phyloP scores from a whole-genome alignment of 306 rosid species.

The Castanea crenata region DNA sequence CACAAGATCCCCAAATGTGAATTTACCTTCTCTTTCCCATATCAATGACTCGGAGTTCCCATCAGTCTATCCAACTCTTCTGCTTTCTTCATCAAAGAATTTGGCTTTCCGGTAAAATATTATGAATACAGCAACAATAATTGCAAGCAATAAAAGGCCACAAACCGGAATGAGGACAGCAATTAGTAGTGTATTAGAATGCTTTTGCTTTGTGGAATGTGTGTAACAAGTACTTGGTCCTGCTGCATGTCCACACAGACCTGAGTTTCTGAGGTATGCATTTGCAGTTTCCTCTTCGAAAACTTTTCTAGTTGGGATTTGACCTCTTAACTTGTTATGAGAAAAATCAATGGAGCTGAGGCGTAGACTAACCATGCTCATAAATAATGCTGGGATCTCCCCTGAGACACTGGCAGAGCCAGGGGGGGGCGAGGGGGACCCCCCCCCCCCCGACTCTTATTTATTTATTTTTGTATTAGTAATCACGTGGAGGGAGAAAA shows the following conservation, averaged over 20 bases:
- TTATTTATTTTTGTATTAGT: too few species aligned
- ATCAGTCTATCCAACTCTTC: not conserved
- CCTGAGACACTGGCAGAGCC: conserved; percentile 22
- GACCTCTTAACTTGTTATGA: conserved; percentile 53
- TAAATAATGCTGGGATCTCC: conserved; percentile 38
- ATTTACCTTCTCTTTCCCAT: conserved; percentile 39
- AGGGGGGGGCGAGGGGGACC: too few species aligned
- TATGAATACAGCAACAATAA: conserved; percentile 18
- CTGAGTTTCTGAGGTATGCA: conserved; percentile 50
- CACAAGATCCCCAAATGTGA: conserved; percentile 44
- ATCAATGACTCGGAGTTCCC: conserved; percentile 13
- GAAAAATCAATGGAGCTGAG: conserved; percentile 49
- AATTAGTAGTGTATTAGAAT: conserved; percentile 37
- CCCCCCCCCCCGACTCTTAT: too few species aligned
- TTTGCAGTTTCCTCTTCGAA: conserved; percentile 33
- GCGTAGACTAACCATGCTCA: conserved; percentile 38
- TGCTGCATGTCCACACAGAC: conserved; percentile 46
- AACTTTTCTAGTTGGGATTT: conserved; percentile 38
- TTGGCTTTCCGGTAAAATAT: not conserved
- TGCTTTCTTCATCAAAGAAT: conserved; percentile 30
- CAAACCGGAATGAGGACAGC: conserved; percentile 44
- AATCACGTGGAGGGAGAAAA: too few species aligned
- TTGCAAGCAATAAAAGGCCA: conserved; percentile 27
- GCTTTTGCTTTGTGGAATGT: conserved; percentile 2
- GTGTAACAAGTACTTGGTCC: conserved; percentile 35